Conservation (phyloP, 2,329 filamentous ascomycete genomes). For the Septoria petroselini region DNA sequence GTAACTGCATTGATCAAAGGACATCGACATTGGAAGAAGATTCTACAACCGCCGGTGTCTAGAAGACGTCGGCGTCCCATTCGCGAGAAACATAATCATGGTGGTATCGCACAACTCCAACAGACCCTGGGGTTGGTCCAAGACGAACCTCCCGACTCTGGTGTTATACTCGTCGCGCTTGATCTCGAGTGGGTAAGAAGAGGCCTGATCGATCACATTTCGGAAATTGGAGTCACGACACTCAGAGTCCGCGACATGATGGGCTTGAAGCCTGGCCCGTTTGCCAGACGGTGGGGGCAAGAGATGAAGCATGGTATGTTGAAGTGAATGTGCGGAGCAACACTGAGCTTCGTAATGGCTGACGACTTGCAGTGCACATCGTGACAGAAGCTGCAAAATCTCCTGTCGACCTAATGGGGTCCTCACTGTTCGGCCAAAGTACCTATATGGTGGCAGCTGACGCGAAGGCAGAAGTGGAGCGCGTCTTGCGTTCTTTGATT, state of each 20-base stretch:
- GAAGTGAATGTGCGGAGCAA: neutral
- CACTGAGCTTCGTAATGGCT: neutral
- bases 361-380: constrained; percentile 9
- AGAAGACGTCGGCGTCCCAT: neutral
- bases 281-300: neutral
- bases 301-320: constrained; percentile 18
- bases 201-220: neutral
- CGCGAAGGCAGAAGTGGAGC: neutral
- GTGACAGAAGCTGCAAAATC: neutral
- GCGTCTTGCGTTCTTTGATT: neutral
- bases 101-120: neutral
- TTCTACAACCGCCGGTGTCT: neutral
- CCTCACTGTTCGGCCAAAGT: constrained; percentile 1
- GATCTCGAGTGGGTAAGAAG: constrained; percentile 11
- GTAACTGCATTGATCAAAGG: too few species aligned
- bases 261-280: constrained; percentile 1
- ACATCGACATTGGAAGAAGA: neutral
- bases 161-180: constrained; percentile 14
- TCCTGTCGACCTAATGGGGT: neutral
- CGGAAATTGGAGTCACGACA: constrained; percentile 12
- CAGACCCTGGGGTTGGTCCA: neutral
- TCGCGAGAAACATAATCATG: neutral
- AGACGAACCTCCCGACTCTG: neutral
- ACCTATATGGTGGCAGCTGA: neutral
- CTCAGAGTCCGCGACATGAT: constrained; percentile 5